Percentiles rank a stretch among this genome's conserved stretches.
Evolutionary conservation across 169 alveolate genomes (phyloP).

Genomic region (Plasmodium cynomolgi): DNA sequence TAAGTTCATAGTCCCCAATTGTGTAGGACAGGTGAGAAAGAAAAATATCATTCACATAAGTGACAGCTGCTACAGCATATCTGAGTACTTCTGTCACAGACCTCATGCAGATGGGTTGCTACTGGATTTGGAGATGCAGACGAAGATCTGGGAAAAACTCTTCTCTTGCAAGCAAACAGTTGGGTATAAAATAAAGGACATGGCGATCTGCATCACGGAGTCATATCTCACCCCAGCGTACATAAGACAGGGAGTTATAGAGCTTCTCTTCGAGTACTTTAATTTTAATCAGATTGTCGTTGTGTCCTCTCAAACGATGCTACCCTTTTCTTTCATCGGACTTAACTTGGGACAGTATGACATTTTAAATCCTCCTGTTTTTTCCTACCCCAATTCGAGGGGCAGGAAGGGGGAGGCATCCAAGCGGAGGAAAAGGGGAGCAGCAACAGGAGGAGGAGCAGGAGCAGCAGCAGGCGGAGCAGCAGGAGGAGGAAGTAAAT

Average conservation of each 20-base stretch:
- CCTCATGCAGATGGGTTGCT: constrained; percentile 85
- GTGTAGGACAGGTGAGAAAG: constrained; percentile 88
- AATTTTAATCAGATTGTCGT: constrained; percentile 79
- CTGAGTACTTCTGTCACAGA: constrained; percentile 88
- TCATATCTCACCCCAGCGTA: constrained; percentile 88
- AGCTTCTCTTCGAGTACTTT: constrained; percentile 87
- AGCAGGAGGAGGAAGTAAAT: neutral
- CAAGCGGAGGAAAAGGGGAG: neutral
- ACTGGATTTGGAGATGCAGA: constrained; percentile 86
- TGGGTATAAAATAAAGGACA: constrained; percentile 65
- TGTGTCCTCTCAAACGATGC: constrained; percentile 86
- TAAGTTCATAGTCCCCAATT: constrained; percentile 84
- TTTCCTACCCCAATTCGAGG: neutral
- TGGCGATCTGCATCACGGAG: constrained; percentile 83
- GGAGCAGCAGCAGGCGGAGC: too few species aligned
- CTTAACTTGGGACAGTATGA: constrained; percentile 80
- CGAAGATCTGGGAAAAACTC: constrained; percentile 86
- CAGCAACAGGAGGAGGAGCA: neutral
- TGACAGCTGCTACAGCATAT: constrained; percentile 85
- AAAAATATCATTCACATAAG: constrained; percentile 77
- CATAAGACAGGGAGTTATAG: constrained; percentile 87
- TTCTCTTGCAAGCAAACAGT: constrained; percentile 67
- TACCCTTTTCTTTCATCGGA: constrained; percentile 82
- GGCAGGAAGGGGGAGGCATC: neutral
- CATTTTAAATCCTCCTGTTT: constrained; percentile 64